phyloP scores from a whole-genome alignment of 2,329 filamentous ascomycete genomes.

The Tolypocladium ophioglossoides region DNA sequence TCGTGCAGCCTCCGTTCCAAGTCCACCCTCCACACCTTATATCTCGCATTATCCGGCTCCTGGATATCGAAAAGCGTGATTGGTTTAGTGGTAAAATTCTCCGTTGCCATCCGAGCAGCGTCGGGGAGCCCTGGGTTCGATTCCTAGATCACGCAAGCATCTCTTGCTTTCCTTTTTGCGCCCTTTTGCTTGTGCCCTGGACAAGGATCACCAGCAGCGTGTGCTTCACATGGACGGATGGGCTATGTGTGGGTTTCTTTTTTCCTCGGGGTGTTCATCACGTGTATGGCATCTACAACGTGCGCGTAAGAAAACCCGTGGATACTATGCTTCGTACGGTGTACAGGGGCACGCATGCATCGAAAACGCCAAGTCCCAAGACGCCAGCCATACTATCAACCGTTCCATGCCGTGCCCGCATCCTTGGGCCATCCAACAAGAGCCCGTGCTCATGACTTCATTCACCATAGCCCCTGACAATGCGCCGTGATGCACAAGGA shows the following conservation, averaged over 20 bases:
- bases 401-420: neutral
- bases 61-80: slow-evolving; percentile 5
- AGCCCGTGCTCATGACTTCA: neutral
- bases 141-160: slow-evolving; percentile 21
- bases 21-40: neutral
- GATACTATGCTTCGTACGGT: too few species aligned
- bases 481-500: neutral
- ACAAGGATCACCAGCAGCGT: too few species aligned
- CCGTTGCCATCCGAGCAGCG: slow-evolving; percentile 16
- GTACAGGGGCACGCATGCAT: too few species aligned
- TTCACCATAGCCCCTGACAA: neutral
- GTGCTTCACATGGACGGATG: too few species aligned
- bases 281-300: too few species aligned
- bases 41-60: neutral
- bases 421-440: too few species aligned
- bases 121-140: too few species aligned
- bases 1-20: neutral
- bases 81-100: slow-evolving; percentile 20
- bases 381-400: neutral
- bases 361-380: neutral
- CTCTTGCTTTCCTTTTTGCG: neutral
- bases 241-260: neutral
- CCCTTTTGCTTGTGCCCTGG: too few species aligned
- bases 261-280: neutral
- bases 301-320: too few species aligned